Conservation (phyloP, 1,139 yeast species). For the Debaryomyces psychrophilus region DNA sequence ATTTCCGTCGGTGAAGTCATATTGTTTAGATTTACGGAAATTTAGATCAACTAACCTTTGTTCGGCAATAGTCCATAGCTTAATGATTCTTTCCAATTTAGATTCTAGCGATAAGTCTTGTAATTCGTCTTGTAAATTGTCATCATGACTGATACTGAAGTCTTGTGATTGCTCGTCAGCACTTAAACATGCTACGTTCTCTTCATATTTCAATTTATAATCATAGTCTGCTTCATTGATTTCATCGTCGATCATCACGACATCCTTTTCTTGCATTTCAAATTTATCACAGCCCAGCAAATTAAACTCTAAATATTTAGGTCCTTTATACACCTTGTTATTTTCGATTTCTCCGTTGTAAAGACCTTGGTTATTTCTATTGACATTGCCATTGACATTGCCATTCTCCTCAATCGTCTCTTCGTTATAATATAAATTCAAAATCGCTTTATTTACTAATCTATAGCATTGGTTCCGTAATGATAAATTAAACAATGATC, state of each 20-base stretch:
- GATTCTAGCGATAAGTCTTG: slow-evolving; percentile 42
- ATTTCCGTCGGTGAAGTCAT: slow-evolving; percentile 20
- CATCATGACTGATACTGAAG: slow-evolving; percentile 18
- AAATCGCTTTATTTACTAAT: slow-evolving; percentile 56
- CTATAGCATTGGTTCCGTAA: slow-evolving; percentile 61
- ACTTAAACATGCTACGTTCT: slow-evolving; percentile 14
- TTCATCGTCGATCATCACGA: slow-evolving; percentile 16
- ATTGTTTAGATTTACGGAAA: slow-evolving; percentile 35
- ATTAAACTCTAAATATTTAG: slow-evolving; percentile 24
- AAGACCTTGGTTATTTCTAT: slow-evolving; percentile 8
- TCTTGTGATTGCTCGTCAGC: slow-evolving; percentile 16
- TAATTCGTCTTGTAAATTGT: slow-evolving; percentile 24
- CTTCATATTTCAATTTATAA: slow-evolving; percentile 13
- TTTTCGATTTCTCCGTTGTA: slow-evolving; percentile 9
- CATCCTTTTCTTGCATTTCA: slow-evolving; percentile 12
- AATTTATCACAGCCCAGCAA: slow-evolving; percentile 12
- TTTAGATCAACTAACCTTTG: slow-evolving; percentile 48
- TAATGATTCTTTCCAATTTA: slow-evolving; percentile 56
- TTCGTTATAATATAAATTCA: slow-evolving; percentile 27
- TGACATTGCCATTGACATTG: slow-evolving; percentile 7
- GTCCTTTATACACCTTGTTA: slow-evolving; percentile 19
- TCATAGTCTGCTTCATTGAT: slow-evolving; percentile 13
- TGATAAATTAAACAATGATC: slow-evolving; percentile 54
- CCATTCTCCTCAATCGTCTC: slow-evolving; percentile 11
- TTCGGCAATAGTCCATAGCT: slow-evolving; percentile 65